phyloP scores from a whole-genome alignment of 2,329 filamentous ascomycete species.

The Scedosporium boydii region DNA sequence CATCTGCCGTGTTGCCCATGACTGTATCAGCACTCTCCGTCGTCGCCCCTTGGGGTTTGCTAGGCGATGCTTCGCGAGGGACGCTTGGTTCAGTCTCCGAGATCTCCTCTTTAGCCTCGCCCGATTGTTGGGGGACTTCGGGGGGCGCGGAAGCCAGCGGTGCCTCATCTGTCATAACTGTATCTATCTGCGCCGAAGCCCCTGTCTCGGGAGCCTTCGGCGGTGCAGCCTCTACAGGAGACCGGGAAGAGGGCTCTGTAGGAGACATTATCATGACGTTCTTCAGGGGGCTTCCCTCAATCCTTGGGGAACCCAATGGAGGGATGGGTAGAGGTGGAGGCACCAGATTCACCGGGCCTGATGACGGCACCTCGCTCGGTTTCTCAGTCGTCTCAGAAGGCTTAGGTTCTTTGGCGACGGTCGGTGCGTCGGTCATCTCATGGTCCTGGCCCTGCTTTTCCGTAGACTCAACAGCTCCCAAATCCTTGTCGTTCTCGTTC shows the following conservation, averaged over 20 bases:
- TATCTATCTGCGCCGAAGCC: neutral
- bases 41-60: neutral
- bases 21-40: neutral
- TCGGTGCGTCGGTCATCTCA: constrained; percentile 10
- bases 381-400: constrained; percentile 15
- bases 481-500: constrained; percentile 29
- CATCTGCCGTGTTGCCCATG: neutral
- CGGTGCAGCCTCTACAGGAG: constrained; percentile 8
- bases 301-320: constrained; percentile 19
- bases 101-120: neutral
- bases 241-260: constrained; percentile 20
- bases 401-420: constrained; percentile 13
- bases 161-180: constrained; percentile 7
- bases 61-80: neutral
- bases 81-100: neutral
- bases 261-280: constrained; percentile 40
- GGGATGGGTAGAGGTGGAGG: constrained; percentile 19
- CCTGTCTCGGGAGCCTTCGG: neutral
- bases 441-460: constrained; percentile 9
- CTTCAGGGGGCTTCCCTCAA: constrained; percentile 44
- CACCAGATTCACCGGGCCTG: constrained; percentile 21
- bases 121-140: neutral
- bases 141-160: constrained; percentile 16
- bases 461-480: neutral
- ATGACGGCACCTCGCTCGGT: constrained; percentile 11